A percentile compares a stretch with the other conserved stretches of the same genome.
Evolutionary conservation across 2,329 filamentous ascomycete genomes (phyloP).

Genomic region (Orbilia javanica): DNA sequence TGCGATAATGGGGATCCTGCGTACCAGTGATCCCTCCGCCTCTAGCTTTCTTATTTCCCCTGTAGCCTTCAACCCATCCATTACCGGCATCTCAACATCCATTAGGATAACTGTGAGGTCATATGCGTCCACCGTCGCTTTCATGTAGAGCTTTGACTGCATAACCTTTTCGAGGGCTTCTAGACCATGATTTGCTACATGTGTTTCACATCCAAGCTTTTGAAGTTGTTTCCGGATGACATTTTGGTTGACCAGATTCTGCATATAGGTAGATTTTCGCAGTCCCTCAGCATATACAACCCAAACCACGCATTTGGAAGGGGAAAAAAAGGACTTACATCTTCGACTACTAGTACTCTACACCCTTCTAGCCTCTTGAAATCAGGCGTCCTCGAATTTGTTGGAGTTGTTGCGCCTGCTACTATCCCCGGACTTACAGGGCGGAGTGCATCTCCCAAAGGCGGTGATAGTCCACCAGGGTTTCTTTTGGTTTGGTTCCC

Average conservation of each 20-base stretch:
- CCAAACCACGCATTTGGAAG: not conserved
- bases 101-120: conserved; percentile 72
- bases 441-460: not conserved
- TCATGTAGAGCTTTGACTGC: conserved; percentile 68
- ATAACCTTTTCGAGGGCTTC: conserved; percentile 73
- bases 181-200: conserved; percentile 75
- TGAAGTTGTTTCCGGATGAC: conserved; percentile 74
- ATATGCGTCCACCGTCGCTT: conserved; percentile 62
- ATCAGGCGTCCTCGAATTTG: conserved; percentile 15
- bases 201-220: conserved; percentile 73
- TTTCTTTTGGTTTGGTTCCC: conserved; percentile 12
- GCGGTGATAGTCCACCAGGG: conserved; percentile 1
- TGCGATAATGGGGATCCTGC: conserved; percentile 80
- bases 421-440: not conserved
- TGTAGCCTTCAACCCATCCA: conserved; percentile 83
- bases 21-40: conserved; percentile 71
- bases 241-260: conserved; percentile 77
- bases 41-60: conserved; percentile 78
- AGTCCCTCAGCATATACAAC: not conserved
- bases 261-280: conserved; percentile 63
- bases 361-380: conserved; percentile 10
- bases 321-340: not conserved
- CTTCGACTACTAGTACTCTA: not conserved
- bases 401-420: not conserved
- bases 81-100: conserved; percentile 86